phyloP scores from a whole-genome alignment of 495 filamentous ascomycete species.

The Aspergillus asperescens region DNA sequence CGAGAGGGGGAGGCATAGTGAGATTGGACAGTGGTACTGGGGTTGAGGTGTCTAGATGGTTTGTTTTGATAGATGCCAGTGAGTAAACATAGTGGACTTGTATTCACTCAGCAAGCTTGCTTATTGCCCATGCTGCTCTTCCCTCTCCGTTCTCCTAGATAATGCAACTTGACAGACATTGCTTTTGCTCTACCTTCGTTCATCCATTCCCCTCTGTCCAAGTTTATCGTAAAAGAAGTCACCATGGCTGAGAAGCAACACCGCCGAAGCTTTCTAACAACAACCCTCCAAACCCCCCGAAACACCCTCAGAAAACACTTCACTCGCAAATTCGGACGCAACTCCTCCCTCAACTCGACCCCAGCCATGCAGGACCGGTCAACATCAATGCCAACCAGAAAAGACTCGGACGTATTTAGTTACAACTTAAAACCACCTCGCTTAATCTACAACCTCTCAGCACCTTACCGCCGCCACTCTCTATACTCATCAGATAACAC shows the following conservation, averaged over 20 bases:
- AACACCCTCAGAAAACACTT: slow-evolving; percentile 4
- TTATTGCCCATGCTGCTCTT: no score
- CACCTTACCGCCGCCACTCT: not conserved
- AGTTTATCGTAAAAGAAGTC: not conserved
- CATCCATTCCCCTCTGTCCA: not conserved
- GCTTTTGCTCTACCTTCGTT: not conserved
- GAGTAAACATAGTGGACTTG: no score
- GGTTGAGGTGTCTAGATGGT: slow-evolving; percentile 50
- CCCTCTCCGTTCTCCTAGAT: no score
- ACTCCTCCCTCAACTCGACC: not conserved
- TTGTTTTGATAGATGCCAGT: no score
- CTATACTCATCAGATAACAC: not conserved
- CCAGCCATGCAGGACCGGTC: slow-evolving; percentile 1
- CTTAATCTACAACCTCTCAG: not conserved
- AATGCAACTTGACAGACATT: no score
- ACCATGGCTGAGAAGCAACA: slow-evolving; percentile 8
- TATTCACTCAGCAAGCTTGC: no score
- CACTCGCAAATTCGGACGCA: not conserved
- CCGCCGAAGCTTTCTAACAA: slow-evolving; percentile 1
- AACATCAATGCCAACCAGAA: not conserved
- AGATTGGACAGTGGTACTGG: slow-evolving; percentile 44
- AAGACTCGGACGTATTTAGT: not conserved
- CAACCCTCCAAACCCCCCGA: slow-evolving; percentile 4
- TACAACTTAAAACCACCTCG: not conserved
- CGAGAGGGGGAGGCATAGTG: slow-evolving; percentile 70